These are phyloP conservation scores for Cucurbita pepo DNA, from an alignment of 306 rosid genomes.

Conservation along the genomic window DNA sequence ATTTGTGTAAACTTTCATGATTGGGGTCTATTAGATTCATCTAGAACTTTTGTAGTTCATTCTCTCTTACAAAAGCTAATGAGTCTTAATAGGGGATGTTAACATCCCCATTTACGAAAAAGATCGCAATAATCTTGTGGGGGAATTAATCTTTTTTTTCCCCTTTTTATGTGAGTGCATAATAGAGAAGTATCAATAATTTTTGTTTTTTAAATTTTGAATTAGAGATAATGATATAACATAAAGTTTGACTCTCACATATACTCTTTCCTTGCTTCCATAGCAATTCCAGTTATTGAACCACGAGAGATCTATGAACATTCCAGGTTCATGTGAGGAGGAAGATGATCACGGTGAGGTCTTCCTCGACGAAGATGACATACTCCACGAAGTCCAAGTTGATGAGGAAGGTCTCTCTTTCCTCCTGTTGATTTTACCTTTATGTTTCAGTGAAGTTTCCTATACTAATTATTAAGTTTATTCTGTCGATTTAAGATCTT, in stretches of 20 bases:
- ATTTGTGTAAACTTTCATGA: too few relatives aligned
- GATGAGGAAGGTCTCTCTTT: constrained; percentile 32
- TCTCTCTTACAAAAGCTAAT: too few relatives aligned
- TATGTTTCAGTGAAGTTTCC: not conserved
- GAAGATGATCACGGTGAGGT: constrained; percentile 31
- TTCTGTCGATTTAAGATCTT: constrained; percentile 23
- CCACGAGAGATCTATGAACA: constrained; percentile 11
- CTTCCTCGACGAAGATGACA: constrained; percentile 31
- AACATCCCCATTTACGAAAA: too few relatives aligned
- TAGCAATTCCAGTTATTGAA: not conserved
- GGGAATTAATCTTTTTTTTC: not conserved
- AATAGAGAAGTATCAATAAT: not conserved
- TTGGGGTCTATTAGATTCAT: too few relatives aligned
- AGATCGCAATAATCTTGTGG: too few relatives aligned
- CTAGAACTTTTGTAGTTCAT: too few relatives aligned
- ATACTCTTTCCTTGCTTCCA: not conserved
- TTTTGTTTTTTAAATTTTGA: too few relatives aligned
- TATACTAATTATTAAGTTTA: not conserved
- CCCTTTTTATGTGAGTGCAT: not conserved
- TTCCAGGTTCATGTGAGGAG: constrained; percentile 13
- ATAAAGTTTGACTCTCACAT: not conserved
- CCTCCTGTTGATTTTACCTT: not conserved
- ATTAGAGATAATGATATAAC: not conserved
- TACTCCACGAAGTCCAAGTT: constrained; percentile 17
- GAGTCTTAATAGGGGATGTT: too few relatives aligned